A percentile compares a stretch with the other conserved stretches of the same genome.
phyloP scores from a whole-genome alignment of 2,329 filamentous ascomycete genomes.

The Balansia obtecta region DNA sequence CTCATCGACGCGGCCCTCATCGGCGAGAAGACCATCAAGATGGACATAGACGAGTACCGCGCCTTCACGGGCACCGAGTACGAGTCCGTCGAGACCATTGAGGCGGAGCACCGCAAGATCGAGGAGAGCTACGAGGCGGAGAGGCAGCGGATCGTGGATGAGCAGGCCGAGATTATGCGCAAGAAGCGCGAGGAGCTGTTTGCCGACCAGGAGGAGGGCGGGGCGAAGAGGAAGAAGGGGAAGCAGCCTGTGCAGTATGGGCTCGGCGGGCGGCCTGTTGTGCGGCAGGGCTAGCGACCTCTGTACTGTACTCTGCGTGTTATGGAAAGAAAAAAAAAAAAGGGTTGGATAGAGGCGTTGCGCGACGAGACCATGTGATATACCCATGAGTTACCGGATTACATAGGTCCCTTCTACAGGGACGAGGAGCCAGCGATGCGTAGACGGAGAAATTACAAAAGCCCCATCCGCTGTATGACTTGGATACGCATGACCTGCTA shows the following conservation, averaged over 20 bases:
- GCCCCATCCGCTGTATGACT: no score
- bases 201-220: constrained; percentile 24
- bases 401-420: no score
- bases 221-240: constrained; percentile 25
- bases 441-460: no score
- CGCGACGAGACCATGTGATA: not conserved
- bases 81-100: constrained; percentile 41
- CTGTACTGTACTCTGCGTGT: no score
- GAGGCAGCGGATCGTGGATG: constrained; percentile 29
- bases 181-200: constrained; percentile 38
- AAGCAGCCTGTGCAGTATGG: constrained; percentile 23
- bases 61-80: constrained; percentile 39
- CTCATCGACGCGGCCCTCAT: constrained; percentile 53
- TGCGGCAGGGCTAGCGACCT: constrained; percentile 12
- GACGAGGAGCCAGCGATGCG: no score
- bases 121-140: constrained; percentile 33
- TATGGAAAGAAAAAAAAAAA: no score
- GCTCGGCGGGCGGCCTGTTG: constrained; percentile 24
- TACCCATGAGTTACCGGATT: not conserved
- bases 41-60: constrained; percentile 50
- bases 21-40: constrained; percentile 42
- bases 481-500: no score
- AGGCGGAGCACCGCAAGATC: constrained; percentile 39
- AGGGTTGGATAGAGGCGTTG: not conserved
- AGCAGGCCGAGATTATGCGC: constrained; percentile 33